Conservation (phyloP, 148 eudicot genomes). For the Rhododendron ferrugineum region DNA sequence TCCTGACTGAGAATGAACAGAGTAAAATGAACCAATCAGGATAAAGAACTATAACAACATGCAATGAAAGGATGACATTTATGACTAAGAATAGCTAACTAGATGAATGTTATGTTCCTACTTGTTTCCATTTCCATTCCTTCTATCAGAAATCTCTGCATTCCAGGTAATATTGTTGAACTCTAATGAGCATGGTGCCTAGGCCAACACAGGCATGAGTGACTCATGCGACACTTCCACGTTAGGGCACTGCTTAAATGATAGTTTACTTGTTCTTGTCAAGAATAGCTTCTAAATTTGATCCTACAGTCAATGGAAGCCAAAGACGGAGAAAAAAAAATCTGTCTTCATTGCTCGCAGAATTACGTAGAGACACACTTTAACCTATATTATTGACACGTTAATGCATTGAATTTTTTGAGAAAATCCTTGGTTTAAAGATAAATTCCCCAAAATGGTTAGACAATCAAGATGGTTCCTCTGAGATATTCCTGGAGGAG, state of each 20-base stretch:
- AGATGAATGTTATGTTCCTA: neutral
- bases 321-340: neutral
- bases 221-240: neutral
- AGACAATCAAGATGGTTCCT: neutral
- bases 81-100: neutral
- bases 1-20: conserved; percentile 71
- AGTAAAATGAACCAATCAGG: conserved; percentile 3
- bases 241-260: neutral
- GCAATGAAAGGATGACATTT: neutral
- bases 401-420: neutral
- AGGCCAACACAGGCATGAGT: neutral
- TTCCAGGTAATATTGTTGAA: neutral
- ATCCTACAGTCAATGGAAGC: neutral
- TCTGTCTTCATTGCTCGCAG: neutral
- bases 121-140: neutral
- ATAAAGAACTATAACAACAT: neutral
- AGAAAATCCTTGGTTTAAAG: neutral
- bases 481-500: neutral
- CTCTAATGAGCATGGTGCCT: neutral
- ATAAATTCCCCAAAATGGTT: neutral
- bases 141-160: neutral
- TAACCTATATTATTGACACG: neutral
- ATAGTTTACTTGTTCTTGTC: neutral
- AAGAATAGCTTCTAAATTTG: conserved; percentile 3
- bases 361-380: neutral